These are phyloP conservation scores for Cyathus striatus DNA, from an alignment of 768 basidiomycete species.

Conservation along the genomic window DNA sequence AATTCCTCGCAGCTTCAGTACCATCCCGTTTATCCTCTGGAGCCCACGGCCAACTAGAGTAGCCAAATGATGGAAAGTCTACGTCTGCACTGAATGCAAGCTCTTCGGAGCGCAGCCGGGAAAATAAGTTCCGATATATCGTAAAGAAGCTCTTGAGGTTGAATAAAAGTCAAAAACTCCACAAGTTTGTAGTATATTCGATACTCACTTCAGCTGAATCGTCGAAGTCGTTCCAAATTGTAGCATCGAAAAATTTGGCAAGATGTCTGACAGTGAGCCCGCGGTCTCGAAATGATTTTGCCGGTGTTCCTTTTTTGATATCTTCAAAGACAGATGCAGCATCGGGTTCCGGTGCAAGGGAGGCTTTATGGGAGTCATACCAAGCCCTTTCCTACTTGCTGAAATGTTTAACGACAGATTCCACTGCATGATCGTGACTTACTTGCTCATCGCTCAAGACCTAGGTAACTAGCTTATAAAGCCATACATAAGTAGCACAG, in stretches of 20 bases:
- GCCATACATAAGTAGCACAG: not conserved
- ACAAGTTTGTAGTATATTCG: not conserved
- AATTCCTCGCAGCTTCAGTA: conserved; percentile 55
- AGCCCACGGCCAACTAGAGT: conserved; percentile 70
- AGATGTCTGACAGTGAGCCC: conserved; percentile 81
- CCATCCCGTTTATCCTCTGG: conserved; percentile 37
- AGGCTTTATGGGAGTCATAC: conserved; percentile 92
- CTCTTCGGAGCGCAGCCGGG: conserved; percentile 81
- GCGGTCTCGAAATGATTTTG: conserved; percentile 51
- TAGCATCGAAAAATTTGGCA: conserved; percentile 76
- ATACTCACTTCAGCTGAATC: conserved; percentile 54
- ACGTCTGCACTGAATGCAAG: conserved; percentile 30
- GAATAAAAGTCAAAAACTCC: not conserved
- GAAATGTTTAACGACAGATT: too few species aligned
- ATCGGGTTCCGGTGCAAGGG: conserved; percentile 76
- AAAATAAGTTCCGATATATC: conserved; percentile 84
- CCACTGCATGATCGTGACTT: conserved; percentile 9
- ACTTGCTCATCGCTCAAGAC: conserved; percentile 95
- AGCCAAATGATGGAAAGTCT: conserved; percentile 81
- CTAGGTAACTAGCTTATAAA: conserved; percentile 31
- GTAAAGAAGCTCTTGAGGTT: conserved; percentile 75
- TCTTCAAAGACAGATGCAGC: conserved; percentile 83
- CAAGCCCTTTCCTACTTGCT: conserved; percentile 89
- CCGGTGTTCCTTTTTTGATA: conserved; percentile 65
- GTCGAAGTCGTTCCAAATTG: conserved; percentile 60